Base-by-base conservation (phyloP, 257 asterid species). In the Paraleonurus japonicus region DNA sequence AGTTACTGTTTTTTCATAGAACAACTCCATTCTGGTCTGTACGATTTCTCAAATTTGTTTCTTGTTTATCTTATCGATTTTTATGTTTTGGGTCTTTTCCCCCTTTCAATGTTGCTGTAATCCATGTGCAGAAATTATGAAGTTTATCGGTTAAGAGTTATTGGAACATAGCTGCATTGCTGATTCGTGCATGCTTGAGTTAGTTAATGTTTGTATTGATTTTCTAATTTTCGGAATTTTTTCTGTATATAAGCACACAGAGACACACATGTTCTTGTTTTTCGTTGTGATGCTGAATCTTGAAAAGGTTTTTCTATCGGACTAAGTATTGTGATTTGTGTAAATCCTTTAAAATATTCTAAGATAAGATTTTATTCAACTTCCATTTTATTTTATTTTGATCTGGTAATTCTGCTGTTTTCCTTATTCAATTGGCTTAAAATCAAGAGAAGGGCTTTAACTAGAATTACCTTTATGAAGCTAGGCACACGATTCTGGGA, bases 21-120 rank as follows among this genome's bases (percentile, higher is more conserved):
- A 27, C 84, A 75, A 72, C 73, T 67, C 30, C 71, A 62, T 65
- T 64, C 64, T 81, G 83, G 88, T 83, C 61, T 47, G 60, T 71
- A 15, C 37, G 23, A 11, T 47, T 32, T 28, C 63, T 30, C 45
- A 15, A 3, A n/a, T 5, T 6, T 28, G 26, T 7, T 15, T 2
- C 23, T 37, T 7, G 19, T 15, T 7, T 5, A 15, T 65, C 15
- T n/a, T 4, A 65, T 8, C 15, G 1, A 16, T 41, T 41, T 39
- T 23, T 30, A 13, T 1, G 4, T 48, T 7, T 19, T 28, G 13
- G 4, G 5, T 61, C 19, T 19, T 16, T 30, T 13, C 2, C 10
- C 57, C 67, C 8, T 3, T 53, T 16, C 2, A 13, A 15, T 16
- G 61, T 13, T 8, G 57, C 24, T 7, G 1, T 19, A 20, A 4